Conservation (phyloP, 2,329 filamentous ascomycete genomes). For the Basipetospora chlamydospora region DNA sequence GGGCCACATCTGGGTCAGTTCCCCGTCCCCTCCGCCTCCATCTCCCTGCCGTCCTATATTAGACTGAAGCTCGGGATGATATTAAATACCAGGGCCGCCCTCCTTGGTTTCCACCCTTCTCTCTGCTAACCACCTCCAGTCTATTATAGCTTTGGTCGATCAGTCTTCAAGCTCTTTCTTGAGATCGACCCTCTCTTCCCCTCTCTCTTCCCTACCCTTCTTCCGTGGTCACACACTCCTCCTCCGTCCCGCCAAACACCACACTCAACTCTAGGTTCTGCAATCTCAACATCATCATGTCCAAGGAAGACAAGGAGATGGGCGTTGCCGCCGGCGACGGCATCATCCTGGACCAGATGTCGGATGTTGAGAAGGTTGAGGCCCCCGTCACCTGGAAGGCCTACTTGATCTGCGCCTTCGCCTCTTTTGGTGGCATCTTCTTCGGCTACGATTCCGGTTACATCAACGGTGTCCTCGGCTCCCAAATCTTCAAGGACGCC, state of each 20-base stretch:
- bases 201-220: background rate
- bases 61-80: slow-evolving; percentile 4
- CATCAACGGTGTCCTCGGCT: slow-evolving; percentile 50
- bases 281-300: slow-evolving; percentile 2
- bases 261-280: background rate
- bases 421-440: slow-evolving; percentile 59
- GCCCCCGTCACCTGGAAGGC: slow-evolving; percentile 55
- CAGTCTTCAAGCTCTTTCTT: background rate
- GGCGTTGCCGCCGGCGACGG: background rate
- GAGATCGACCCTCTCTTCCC: background rate
- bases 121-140: too few species aligned
- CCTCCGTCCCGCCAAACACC: background rate
- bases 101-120: background rate
- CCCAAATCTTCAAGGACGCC: slow-evolving; percentile 33
- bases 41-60: slow-evolving; percentile 6
- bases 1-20: background rate
- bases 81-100: slow-evolving; percentile 5
- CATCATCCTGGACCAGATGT: slow-evolving; percentile 24
- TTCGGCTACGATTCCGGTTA: slow-evolving; percentile 70
- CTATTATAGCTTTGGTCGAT: background rate
- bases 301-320: slow-evolving; percentile 4
- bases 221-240: background rate
- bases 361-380: slow-evolving; percentile 46
- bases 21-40: background rate
- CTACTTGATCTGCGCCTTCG: slow-evolving; percentile 55